A percentile compares a stretch with the other conserved stretches of the same genome.
phyloP scores from a whole-genome alignment of 2,329 filamentous ascomycete species.

The Ilyonectria mors-panacis region DNA sequence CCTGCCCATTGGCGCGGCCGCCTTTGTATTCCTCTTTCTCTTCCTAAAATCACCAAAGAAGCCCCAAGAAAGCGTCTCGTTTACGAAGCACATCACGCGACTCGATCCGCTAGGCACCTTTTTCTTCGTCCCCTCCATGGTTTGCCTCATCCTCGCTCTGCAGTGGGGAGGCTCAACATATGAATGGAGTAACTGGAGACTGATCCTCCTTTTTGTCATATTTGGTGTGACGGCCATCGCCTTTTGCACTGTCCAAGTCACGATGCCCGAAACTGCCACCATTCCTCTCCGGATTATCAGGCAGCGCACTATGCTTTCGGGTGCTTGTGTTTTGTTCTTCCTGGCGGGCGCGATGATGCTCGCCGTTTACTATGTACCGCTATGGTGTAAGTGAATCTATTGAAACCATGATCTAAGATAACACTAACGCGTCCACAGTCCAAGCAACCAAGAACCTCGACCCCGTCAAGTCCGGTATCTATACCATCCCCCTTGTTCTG shows the following conservation, averaged over 20 bases:
- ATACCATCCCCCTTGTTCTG: slow-evolving; percentile 70
- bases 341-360: slow-evolving; percentile 67
- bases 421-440: slow-evolving; percentile 56
- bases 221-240: slow-evolving; percentile 62
- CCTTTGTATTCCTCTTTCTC: slow-evolving; percentile 64
- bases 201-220: slow-evolving; percentile 68
- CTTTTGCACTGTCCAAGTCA: slow-evolving; percentile 67
- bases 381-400: slow-evolving; percentile 64
- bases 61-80: slow-evolving; percentile 47
- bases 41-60: slow-evolving; percentile 62
- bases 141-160: slow-evolving; percentile 73
- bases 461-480: slow-evolving; percentile 69
- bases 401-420: background rate
- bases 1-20: slow-evolving; percentile 68
- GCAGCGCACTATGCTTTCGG: slow-evolving; percentile 68
- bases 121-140: slow-evolving; percentile 71
- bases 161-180: slow-evolving; percentile 74
- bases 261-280: slow-evolving; percentile 69
- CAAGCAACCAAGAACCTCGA: slow-evolving; percentile 69
- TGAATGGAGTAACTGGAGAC: slow-evolving; percentile 66
- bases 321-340: slow-evolving; percentile 63
- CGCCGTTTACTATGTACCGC: slow-evolving; percentile 67
- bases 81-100: slow-evolving; percentile 62
- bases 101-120: slow-evolving; percentile 73
- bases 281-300: slow-evolving; percentile 69